phyloP scores from a whole-genome alignment of 2,329 filamentous ascomycete species.

The Saccharata proteae region DNA sequence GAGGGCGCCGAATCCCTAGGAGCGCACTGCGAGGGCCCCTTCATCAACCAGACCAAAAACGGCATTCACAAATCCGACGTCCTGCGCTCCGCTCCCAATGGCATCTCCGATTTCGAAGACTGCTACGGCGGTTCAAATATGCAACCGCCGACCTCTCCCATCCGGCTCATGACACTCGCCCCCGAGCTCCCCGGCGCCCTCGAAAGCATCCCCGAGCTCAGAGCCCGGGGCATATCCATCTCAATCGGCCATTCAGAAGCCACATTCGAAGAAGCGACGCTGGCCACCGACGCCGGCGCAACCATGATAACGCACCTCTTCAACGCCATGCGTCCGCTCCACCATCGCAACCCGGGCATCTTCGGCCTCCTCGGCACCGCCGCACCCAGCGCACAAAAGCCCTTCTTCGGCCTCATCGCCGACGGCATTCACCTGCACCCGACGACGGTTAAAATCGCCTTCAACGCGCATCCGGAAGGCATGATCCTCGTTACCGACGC shows the following conservation, averaged over 20 bases:
- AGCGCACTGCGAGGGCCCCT: constrained; percentile 84
- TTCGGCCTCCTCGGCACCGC: constrained; percentile 65
- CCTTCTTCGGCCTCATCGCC: constrained; percentile 80
- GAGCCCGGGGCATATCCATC: constrained; percentile 55
- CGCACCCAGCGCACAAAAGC: constrained; percentile 33
- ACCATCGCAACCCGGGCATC: constrained; percentile 82
- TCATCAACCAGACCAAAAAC: constrained; percentile 71
- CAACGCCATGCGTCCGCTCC: constrained; percentile 84
- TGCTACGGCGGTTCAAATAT: constrained; percentile 68
- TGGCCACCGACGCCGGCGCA: constrained; percentile 60
- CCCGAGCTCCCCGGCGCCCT: constrained; percentile 65
- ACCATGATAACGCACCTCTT: constrained; percentile 90
- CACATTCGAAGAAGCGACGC: constrained; percentile 68
- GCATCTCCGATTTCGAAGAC: constrained; percentile 51
- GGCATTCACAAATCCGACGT: constrained; percentile 72
- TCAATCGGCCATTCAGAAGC: constrained; percentile 81
- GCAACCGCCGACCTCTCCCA: constrained; percentile 26
- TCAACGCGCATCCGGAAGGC: constrained; percentile 71
- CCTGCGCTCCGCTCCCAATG: constrained; percentile 48
- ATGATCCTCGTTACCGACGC: constrained; percentile 87
- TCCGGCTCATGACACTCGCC: constrained; percentile 77
- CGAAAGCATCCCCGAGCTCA: constrained; percentile 55
- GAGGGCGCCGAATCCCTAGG: constrained; percentile 79
- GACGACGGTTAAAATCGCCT: constrained; percentile 79
- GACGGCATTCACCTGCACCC: constrained; percentile 87